A percentile compares a stretch with the other conserved stretches of the same genome.
Evolutionary conservation across 305 asterid species (phyloP).

Genomic region (Andrographis paniculata): DNA sequence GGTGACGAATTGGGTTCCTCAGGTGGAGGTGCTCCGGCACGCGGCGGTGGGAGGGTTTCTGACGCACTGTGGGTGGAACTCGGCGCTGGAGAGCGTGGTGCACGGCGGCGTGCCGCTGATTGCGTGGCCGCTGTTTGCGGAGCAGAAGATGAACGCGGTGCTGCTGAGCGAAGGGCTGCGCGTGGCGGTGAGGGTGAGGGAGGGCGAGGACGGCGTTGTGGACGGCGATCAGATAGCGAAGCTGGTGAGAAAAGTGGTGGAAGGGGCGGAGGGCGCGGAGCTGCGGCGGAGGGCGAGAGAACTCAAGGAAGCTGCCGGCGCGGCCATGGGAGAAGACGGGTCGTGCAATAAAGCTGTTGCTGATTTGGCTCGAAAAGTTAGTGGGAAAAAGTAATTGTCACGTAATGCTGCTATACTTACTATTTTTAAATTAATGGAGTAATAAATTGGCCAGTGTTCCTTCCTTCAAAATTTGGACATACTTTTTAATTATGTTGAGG

Average conservation of each 20-base stretch:
- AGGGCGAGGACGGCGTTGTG: conserved; percentile 15
- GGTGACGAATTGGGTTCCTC: conserved; percentile 27
- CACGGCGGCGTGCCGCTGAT: conserved; percentile 24
- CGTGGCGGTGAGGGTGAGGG: conserved; percentile 16
- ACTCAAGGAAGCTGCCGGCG: background rate
- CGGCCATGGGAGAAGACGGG: conserved; percentile 2
- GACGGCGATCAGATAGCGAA: conserved; percentile 12
- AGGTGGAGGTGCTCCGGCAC: conserved; percentile 22
- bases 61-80: too few species aligned
- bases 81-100: conserved; percentile 18
- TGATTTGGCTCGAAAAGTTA: background rate
- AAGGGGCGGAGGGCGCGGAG: conserved; percentile 1
- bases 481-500: too few species aligned
- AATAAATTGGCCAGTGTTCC: too few species aligned
- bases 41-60: too few species aligned
- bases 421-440: too few species aligned
- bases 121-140: conserved; percentile 32
- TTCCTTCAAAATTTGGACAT: too few species aligned
- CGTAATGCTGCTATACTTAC: too few species aligned
- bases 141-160: conserved; percentile 27
- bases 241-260: background rate
- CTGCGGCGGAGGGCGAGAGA: background rate
- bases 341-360: background rate
- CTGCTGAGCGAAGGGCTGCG: conserved; percentile 16
- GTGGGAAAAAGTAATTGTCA: too few species aligned